Evolutionary conservation across 2,329 filamentous ascomycete genomes (phyloP), one percentile per base, ranked within the genome.

Genomic region (Penicillium hordei): DNA sequence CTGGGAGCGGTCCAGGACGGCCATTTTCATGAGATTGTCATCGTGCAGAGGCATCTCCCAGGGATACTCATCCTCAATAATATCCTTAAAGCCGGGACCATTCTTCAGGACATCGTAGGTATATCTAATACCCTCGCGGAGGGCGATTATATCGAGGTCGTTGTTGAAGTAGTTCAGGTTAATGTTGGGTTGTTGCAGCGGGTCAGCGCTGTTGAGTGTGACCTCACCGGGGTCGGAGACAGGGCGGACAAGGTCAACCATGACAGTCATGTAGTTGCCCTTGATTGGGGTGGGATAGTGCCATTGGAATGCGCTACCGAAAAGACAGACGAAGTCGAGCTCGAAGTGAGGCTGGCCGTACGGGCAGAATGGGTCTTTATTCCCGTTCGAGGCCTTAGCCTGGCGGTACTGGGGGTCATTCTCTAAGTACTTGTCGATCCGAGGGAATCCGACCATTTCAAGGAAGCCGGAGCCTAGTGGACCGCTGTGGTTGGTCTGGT

Each of bases 261-360:
- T 82, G 1, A 87, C 79, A 0, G 83, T 86, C 54, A 85, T 73
- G 70, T 83, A 82, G 64, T 76, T 75, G 0, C 83, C 84, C 63
- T 68, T 58, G 0, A 63, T 63, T 0, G 79, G 79, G 0, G 68
- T 70, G 0, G 77, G 78, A 48, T 75, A 75, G 59, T 81, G 79
- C 78, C 78, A 81, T 64, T 81, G 79, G 71, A 82, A 82, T 0
- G 79, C 79, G 12, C 72, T 72, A 40, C 78, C 72, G 67, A 87
- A 87, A 76, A 87, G 79, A 52, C 78, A 75, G 12, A 88, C 81
- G 64, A 87, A 87, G 71, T 87, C 84, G 34, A 86, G 77, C 71
- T 86, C 83, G 61, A 86, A 86, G 61, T 86, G 83, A 27, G 84
- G 83, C 68, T 86, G 82, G 7, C 82, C 83, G 4, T 71, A 75